Evolutionary conservation across 106 monocot species (phyloP).

Genomic region (Dendrobium nobile): DNA sequence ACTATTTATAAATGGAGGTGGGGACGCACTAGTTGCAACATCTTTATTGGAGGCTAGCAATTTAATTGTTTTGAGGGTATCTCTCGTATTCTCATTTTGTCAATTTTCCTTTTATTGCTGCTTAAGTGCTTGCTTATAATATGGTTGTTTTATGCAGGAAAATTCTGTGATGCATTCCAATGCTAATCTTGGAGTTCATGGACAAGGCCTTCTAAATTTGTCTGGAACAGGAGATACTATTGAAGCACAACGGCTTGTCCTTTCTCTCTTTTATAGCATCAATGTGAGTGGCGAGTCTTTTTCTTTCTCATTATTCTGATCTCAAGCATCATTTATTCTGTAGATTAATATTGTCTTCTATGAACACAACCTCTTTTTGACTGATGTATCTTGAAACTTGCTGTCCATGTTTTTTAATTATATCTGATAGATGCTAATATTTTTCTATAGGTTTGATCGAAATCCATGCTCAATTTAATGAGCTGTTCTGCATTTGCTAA

Average conservation of each 20-base stretch:
- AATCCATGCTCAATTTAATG: not conserved
- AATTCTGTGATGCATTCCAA: slow-evolving; percentile 87
- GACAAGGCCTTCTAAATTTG: slow-evolving; percentile 94
- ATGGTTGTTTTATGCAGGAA: slow-evolving; percentile 41
- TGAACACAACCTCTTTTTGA: not conserved
- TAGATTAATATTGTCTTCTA: not conserved
- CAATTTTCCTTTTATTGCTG: not conserved
- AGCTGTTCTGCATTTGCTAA: not conserved
- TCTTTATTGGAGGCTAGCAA: slow-evolving; percentile 97
- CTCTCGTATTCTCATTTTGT: not conserved
- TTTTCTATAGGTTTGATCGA: not conserved
- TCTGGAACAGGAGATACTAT: slow-evolving; percentile 84
- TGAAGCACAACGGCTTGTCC: slow-evolving; percentile 82
- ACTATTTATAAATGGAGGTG: slow-evolving; percentile 84
- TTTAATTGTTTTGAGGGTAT: slow-evolving; percentile 90
- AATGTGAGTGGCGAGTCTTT: slow-evolving; percentile 37
- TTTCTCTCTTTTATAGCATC: slow-evolving; percentile 92
- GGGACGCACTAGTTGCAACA: slow-evolving; percentile 72
- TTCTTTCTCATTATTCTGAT: not conserved
- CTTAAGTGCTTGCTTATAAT: not conserved
- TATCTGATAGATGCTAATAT: not conserved
- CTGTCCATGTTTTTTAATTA: not conserved
- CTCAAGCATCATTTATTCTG: not conserved
- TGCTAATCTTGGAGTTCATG: slow-evolving; percentile 91
- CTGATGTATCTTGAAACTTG: not conserved